These are phyloP conservation scores for Paracoccidioides brasiliensis DNA, from an alignment of 2,329 filamentous ascomycete species.

Conservation along the genomic window DNA sequence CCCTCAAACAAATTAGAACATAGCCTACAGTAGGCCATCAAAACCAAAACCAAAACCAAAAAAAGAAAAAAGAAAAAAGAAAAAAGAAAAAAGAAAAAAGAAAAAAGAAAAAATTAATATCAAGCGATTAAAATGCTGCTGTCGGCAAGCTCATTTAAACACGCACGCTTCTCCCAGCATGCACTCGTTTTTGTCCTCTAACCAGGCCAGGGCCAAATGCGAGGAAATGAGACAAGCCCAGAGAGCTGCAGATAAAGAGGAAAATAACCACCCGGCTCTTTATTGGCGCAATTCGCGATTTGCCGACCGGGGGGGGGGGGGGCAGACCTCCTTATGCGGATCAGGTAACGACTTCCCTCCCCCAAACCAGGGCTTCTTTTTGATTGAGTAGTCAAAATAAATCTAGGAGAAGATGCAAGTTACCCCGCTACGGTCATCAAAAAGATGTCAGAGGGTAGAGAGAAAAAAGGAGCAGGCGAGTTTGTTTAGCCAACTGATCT, in stretches of 20 bases:
- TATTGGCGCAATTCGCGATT: not conserved
- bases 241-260: not conserved
- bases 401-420: not conserved
- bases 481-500: not conserved
- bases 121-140: not conserved
- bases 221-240: not conserved
- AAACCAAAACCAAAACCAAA: no score
- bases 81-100: no score
- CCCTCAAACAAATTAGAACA: not conserved
- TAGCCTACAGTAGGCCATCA: not conserved
- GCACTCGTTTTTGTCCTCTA: not conserved
- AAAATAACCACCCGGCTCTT: not conserved
- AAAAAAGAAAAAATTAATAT: not conserved
- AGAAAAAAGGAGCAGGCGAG: not conserved
- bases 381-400: not conserved
- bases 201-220: not conserved
- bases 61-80: no score
- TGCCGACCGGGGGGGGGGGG: not conserved
- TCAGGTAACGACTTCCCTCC: not conserved
- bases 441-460: not conserved
- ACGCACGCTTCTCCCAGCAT: not conserved
- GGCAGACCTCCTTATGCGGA: not conserved
- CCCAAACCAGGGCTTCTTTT: not conserved
- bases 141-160: not conserved
- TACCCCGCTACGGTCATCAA: not conserved